Evolutionary conservation across 208 protist species (phyloP).

Genomic region (Leptomonas pyrrhocoris): DNA sequence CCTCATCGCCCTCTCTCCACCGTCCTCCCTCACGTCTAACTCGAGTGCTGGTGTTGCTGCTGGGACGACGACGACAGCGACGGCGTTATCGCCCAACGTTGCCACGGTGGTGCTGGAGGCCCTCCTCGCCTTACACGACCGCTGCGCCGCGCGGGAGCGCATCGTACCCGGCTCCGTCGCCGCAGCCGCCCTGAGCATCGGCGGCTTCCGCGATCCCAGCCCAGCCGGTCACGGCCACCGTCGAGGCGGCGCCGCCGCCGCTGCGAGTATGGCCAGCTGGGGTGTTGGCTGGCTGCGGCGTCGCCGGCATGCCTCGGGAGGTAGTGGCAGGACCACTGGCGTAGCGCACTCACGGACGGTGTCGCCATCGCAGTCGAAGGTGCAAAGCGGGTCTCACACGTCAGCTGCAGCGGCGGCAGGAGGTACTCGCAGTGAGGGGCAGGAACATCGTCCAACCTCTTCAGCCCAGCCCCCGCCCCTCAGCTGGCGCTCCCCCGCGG

Average conservation of each 20-base stretch:
- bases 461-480: not conserved
- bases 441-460: not conserved
- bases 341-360: not conserved
- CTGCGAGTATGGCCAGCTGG: constrained; percentile 4
- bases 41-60: not conserved
- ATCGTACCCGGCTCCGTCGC: constrained; percentile 34
- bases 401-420: not conserved
- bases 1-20: constrained; percentile 26
- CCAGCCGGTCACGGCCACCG: not conserved
- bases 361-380: not conserved
- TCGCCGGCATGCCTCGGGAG: not conserved
- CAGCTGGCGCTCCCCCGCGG: constrained; percentile 18
- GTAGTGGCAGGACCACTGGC: not conserved
- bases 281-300: constrained; percentile 31
- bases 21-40: constrained; percentile 3
- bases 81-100: not conserved
- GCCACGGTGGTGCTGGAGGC: constrained; percentile 11
- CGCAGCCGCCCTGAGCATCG: constrained; percentile 21
- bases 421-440: not conserved
- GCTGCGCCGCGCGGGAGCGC: constrained; percentile 12
- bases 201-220: constrained; percentile 16
- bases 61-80: not conserved
- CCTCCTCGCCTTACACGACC: constrained; percentile 15
- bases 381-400: not conserved
- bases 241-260: not conserved